phyloP scores from a whole-genome alignment of 2,329 filamentous ascomycete genomes.

The Fusarium pseudoanthophilum region DNA sequence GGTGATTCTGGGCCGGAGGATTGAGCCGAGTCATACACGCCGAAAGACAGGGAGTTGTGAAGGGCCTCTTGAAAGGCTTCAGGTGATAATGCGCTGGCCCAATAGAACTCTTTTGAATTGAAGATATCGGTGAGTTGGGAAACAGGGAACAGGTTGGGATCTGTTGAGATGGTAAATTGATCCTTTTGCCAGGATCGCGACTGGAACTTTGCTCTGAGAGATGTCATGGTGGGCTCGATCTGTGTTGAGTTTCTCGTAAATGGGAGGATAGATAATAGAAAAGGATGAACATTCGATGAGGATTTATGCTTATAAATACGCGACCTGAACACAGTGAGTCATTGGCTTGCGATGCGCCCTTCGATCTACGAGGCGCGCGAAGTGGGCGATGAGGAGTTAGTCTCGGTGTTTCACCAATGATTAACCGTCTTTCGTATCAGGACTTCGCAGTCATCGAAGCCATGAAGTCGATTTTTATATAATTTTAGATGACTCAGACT shows the following conservation, averaged over 20 bases:
- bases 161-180: slow-evolving; percentile 66
- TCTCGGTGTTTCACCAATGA: background rate
- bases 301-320: background rate
- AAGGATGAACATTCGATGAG: accelerated
- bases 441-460: background rate
- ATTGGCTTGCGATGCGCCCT: background rate
- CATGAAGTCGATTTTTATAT: accelerated
- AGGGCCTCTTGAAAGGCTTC: slow-evolving; percentile 58
- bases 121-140: slow-evolving; percentile 61
- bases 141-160: slow-evolving; percentile 60
- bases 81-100: slow-evolving; percentile 61
- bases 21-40: slow-evolving; percentile 55
- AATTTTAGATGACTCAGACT: accelerated
- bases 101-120: slow-evolving; percentile 63
- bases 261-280: accelerated
- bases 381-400: background rate
- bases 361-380: background rate
- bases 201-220: background rate
- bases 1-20: background rate
- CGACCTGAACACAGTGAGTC: background rate
- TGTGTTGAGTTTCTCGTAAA: accelerated
- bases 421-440: accelerated
- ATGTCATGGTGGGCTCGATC: accelerated
- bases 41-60: slow-evolving; percentile 66
- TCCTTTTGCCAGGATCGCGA: slow-evolving; percentile 53